Evolutionary conservation across 2,329 filamentous ascomycete genomes (phyloP).

Genomic region (Calonectria naviculata): DNA sequence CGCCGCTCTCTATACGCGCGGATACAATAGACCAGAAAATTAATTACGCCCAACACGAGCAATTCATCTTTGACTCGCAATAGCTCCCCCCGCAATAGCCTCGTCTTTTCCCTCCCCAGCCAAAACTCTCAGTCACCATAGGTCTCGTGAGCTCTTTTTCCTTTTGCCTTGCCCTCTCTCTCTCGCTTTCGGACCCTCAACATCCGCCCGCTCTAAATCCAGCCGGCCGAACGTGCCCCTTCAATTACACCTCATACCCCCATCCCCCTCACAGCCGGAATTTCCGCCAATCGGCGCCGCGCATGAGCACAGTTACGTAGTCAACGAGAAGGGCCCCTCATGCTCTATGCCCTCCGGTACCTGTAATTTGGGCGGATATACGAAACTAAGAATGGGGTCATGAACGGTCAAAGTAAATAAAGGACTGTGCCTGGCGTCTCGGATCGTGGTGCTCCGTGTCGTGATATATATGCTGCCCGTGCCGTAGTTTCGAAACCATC

Average conservation of each 20-base stretch:
- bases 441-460: neutral
- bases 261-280: neutral
- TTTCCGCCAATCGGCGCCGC: constrained; percentile 24
- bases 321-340: neutral
- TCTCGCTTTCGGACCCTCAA: constrained; percentile 3
- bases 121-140: neutral
- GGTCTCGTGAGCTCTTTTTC: neutral
- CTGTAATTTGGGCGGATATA: constrained; percentile 17
- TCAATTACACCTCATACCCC: constrained; percentile 6
- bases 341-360: neutral
- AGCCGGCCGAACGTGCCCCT: constrained; percentile 11
- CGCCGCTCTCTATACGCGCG: neutral
- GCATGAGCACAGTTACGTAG: neutral
- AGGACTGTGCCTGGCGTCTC: neutral
- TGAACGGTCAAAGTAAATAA: neutral
- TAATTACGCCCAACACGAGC: neutral
- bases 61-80: neutral
- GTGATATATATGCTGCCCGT: neutral
- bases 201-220: constrained; percentile 10
- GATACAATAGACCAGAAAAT: neutral
- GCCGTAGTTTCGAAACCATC: neutral
- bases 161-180: neutral
- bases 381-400: constrained; percentile 13
- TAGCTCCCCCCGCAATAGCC: neutral
- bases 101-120: neutral